These are phyloP conservation scores for Excoecaria agallocha DNA, from an alignment of 345 rosid species.

Conservation along the genomic window DNA sequence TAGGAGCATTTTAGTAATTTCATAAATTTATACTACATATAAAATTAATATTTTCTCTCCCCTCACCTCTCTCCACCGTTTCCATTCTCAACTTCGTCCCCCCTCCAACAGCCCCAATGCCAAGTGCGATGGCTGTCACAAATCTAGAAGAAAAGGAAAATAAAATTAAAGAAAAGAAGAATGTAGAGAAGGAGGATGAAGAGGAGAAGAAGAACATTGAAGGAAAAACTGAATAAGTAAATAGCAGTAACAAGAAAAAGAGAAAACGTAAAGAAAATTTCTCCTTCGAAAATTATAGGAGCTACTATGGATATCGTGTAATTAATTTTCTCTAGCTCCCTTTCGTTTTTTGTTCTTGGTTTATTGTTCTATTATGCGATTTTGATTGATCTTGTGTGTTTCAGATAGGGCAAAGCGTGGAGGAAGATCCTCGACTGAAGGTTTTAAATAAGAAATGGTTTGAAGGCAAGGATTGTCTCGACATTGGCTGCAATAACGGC, in stretches of 20 bases:
- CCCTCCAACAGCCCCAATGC: no score
- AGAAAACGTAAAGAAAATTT: slow-evolving; percentile 46
- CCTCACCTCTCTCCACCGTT: no score
- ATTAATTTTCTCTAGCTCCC: slow-evolving; percentile 3
- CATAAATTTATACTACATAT: no score
- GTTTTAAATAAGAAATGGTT: slow-evolving; percentile 83
- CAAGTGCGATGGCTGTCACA: no score
- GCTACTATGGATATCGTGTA: slow-evolving; percentile 93
- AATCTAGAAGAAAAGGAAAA: not conserved
- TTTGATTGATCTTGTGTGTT: slow-evolving; percentile 5
- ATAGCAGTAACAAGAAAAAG: slow-evolving; percentile 38
- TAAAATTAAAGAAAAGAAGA: not conserved
- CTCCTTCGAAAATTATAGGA: slow-evolving; percentile 77
- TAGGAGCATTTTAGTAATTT: no score
- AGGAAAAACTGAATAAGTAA: slow-evolving; percentile 1
- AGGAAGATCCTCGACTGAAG: slow-evolving; percentile 83
- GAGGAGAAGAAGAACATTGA: not conserved
- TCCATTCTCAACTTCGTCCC: no score
- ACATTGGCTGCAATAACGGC: slow-evolving; percentile 92
- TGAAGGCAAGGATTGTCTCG: slow-evolving; percentile 72
- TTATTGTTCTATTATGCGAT: no score
- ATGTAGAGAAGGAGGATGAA: slow-evolving; percentile 1
- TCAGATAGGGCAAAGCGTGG: slow-evolving; percentile 60
- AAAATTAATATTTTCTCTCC: no score
- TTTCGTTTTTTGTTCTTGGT: not conserved